These are phyloP conservation scores for Rutstroemia sp. DNA, from an alignment of 2,329 filamentous ascomycete species.

Conservation along the genomic window DNA sequence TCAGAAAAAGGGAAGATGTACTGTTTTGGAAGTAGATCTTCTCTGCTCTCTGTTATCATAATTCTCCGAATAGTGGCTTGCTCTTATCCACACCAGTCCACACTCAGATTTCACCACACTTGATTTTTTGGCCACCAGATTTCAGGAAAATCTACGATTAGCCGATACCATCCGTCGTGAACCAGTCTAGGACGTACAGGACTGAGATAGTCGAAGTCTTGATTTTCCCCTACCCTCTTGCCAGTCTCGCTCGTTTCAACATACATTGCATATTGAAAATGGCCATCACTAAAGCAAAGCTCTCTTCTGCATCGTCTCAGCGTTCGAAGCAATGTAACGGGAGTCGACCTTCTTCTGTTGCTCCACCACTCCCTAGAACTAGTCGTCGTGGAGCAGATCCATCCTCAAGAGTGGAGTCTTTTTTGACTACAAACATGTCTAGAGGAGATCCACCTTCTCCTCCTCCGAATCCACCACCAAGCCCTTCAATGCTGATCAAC, in stretches of 20 bases:
- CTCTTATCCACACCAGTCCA: neutral
- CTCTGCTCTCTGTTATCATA: neutral
- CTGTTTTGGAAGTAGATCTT: neutral
- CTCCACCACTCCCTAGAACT: neutral
- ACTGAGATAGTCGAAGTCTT: too few species aligned
- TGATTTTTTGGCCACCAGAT: neutral
- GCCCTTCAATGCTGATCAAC: slow-evolving; percentile 22
- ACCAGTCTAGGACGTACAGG: neutral
- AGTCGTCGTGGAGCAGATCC: neutral
- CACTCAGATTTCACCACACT: neutral
- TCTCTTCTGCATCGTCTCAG: neutral
- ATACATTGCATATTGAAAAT: neutral
- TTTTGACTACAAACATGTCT: slow-evolving; percentile 22
- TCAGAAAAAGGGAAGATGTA: neutral
- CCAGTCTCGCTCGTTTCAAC: neutral
- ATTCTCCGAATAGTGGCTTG: neutral
- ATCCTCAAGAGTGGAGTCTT: neutral
- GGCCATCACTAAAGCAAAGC: neutral
- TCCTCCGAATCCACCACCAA: slow-evolving; percentile 34
- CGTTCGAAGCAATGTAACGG: neutral
- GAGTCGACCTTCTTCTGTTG: neutral
- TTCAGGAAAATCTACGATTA: neutral
- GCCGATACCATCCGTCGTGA: neutral
- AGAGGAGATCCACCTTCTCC: slow-evolving; percentile 34
- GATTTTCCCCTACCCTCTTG: neutral